Evolutionary conservation across 805 yeast species (phyloP).

Genomic region (Candida taoyuanica): DNA sequence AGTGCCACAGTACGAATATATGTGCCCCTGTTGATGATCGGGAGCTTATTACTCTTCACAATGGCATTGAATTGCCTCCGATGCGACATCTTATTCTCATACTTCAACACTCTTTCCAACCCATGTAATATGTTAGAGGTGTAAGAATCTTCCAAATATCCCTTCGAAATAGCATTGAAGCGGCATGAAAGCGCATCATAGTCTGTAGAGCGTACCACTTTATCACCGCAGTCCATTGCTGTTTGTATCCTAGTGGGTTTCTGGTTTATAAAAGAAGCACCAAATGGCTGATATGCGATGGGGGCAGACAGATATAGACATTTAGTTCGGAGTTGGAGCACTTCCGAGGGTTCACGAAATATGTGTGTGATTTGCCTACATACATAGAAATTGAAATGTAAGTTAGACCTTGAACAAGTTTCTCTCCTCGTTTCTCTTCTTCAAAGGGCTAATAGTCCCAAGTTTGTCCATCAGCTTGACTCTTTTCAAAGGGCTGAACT

Average conservation of each 20-base stretch:
- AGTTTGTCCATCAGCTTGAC: constrained; percentile 25
- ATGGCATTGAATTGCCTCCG: constrained; percentile 17
- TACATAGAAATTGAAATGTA: background rate
- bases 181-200: constrained; percentile 69
- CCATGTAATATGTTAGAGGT: constrained; percentile 16
- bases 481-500: constrained; percentile 20
- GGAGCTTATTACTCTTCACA: constrained; percentile 31
- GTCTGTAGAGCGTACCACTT: constrained; percentile 42
- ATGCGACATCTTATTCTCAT: constrained; percentile 20
- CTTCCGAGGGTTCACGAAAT: too few species aligned
- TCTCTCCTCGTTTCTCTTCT: constrained; percentile 25
- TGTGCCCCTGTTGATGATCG: constrained; percentile 69
- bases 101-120: constrained; percentile 21
- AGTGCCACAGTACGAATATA: constrained; percentile 55
- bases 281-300: too few species aligned
- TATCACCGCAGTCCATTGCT: constrained; percentile 4
- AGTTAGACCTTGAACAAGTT: constrained; percentile 22
- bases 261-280: too few species aligned
- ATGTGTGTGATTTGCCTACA: background rate
- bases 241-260: background rate
- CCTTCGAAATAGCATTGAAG: constrained; percentile 43
- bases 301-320: too few species aligned
- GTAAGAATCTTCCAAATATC: constrained; percentile 41
- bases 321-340: too few species aligned
- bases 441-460: constrained; percentile 26